These are phyloP conservation scores for Porcisia hertigi DNA, from an alignment of 208 protist genomes.

Conservation along the genomic window DNA sequence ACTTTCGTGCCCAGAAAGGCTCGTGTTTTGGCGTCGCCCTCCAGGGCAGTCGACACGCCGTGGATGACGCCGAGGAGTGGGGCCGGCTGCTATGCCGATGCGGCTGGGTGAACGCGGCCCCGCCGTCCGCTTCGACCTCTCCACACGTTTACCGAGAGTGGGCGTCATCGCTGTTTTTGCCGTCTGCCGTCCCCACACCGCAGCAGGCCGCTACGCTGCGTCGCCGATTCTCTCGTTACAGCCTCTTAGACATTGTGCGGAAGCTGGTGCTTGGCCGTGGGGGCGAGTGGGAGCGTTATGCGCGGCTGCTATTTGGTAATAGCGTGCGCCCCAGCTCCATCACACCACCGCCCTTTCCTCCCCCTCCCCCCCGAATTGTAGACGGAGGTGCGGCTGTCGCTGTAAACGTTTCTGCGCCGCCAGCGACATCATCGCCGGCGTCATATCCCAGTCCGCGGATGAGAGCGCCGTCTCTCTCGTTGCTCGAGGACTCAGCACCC, in stretches of 20 bases:
- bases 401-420: no score
- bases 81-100: conserved; percentile 23
- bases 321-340: background rate
- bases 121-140: conserved; percentile 1
- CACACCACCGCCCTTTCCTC: background rate
- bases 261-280: conserved; percentile 31
- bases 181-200: conserved; percentile 6
- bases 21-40: background rate
- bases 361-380: background rate
- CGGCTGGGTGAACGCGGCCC: conserved; percentile 29
- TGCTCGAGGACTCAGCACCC: background rate
- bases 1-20: background rate
- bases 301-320: conserved; percentile 14
- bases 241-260: conserved; percentile 22
- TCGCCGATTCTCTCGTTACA: conserved; percentile 21
- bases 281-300: conserved; percentile 12
- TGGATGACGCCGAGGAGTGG: conserved; percentile 30
- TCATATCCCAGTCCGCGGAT: background rate
- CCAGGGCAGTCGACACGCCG: conserved; percentile 21
- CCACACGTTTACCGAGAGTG: conserved; percentile 6
- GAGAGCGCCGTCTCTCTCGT: conserved; percentile 3
- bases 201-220: conserved; percentile 29
- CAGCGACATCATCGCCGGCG: background rate
- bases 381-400: background rate
- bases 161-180: conserved; percentile 19